Evolutionary conservation across 371 early-diverging fungal genomes (phyloP), one percentile per base, ranked within the genome.

Genomic region (Mucor velutinosus): DNA sequence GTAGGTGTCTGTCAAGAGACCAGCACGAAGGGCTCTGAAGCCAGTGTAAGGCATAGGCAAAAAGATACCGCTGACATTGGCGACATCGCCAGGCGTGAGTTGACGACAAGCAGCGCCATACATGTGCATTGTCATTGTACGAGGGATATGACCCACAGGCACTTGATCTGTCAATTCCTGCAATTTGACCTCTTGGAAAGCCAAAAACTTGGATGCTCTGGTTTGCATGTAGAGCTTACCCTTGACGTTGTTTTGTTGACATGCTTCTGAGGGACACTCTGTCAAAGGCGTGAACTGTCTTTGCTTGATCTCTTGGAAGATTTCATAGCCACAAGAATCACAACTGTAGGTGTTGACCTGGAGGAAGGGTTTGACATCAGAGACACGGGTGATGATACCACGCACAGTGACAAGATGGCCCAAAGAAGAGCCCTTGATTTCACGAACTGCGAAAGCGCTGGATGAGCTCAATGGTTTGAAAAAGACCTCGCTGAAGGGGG

Each of bases 161-260:
- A 99, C 97, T 89, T 99, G 99, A 78, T 96, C 94, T 14, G 98
- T 91, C 90, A 95, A 76, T 79, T 98, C 98, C 78, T 98, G 98
- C 51, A 98, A 71, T 76, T 95, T 95, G 73, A 94, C 93, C 77
- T 97, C 97, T 80, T 98, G 98, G 85, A 95, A 97, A 67, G 92
- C 91, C 70, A 95, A 76, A 71, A 99, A 98, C 73, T 97, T 97
- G 63, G 93, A 94, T 27, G 96, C 96, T 55, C 99, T 87, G 0
- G 98, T 97, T 74, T 98, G 97, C 90, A 96, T 87, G 74, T 90
- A 88, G 47, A 99, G 86, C 62, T 91, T 89, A 15, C 99, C 99
- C 71, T 91, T 93, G 21, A 90, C 78, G 37, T 88, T 87, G 76
- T 97, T 96, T 32, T 79, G 87, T 61, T 89, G 89, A 84, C 99